A percentile compares a stretch with the other conserved stretches of the same genome.
These are phyloP conservation scores for Claviceps humidiphila DNA, from an alignment of 2,329 filamentous ascomycete species.

Conservation along the genomic window DNA sequence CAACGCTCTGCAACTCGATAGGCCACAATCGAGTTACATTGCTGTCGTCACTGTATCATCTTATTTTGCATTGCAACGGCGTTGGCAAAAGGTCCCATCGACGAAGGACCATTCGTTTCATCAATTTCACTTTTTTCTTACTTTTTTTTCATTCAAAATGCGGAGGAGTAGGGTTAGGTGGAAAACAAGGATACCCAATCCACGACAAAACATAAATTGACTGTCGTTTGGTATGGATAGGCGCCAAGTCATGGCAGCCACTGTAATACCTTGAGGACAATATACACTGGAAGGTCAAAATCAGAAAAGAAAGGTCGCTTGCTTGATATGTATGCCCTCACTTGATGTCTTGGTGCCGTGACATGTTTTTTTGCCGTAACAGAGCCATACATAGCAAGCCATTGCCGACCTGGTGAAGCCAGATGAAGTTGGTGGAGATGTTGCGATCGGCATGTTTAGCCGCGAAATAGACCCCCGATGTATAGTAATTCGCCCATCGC, in stretches of 20 bases:
- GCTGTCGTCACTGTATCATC: constrained; percentile 24
- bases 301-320: neutral
- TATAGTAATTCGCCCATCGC: no score
- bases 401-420: no score
- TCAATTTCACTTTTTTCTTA: constrained; percentile 3
- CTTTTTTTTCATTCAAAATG: constrained; percentile 1
- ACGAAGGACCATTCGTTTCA: constrained; percentile 16
- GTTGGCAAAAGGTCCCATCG: constrained; percentile 29
- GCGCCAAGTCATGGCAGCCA: constrained; percentile 7
- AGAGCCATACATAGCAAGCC: no score
- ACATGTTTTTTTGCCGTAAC: no score
- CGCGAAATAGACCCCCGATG: no score
- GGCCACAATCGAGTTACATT: constrained; percentile 12
- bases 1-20: constrained; percentile 8
- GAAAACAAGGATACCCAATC: constrained; percentile 25
- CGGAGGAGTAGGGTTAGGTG: constrained; percentile 20
- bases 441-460: no score
- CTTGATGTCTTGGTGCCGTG: no score
- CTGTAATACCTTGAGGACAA: constrained; percentile 18
- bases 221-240: constrained; percentile 13
- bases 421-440: no score
- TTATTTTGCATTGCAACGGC: constrained; percentile 44
- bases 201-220: constrained; percentile 29
- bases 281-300: constrained; percentile 9
- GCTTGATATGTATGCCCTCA: no score